Evolutionary conservation across 768 basidiomycete species (phyloP).

Genomic region (Hygrocybe coccinea): DNA sequence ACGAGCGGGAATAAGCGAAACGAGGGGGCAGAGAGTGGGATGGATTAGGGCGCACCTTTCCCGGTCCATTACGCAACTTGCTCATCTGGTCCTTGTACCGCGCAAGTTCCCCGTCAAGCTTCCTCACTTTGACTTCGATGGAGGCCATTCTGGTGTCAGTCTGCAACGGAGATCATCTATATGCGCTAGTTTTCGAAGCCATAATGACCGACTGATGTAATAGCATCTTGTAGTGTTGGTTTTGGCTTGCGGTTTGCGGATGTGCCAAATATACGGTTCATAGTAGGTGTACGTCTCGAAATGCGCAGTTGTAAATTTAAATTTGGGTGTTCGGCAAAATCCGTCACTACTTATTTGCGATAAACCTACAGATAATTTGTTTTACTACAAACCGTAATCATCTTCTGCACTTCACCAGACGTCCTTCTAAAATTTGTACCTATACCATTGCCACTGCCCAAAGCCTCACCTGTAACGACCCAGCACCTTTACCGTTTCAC

Average conservation of each 20-base stretch:
- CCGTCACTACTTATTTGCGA: too few species aligned
- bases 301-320: not conserved
- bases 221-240: constrained; percentile 87
- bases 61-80: constrained; percentile 88
- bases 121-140: constrained; percentile 95
- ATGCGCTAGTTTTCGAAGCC: constrained; percentile 5
- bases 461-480: too few species aligned
- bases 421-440: too few species aligned
- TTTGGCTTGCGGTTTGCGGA: constrained; percentile 78
- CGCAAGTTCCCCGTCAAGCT: constrained; percentile 87
- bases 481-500: too few species aligned
- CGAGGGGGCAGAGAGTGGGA: not conserved
- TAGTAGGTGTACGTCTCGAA: constrained; percentile 23
- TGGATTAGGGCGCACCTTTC: constrained; percentile 61
- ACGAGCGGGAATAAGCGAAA: constrained; percentile 3
- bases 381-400: too few species aligned
- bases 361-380: too few species aligned
- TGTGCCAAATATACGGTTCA: constrained; percentile 84
- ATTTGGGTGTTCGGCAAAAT: not conserved
- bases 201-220: constrained; percentile 59
- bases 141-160: constrained; percentile 82
- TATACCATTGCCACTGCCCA: too few species aligned
- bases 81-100: constrained; percentile 96
- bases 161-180: constrained; percentile 36
- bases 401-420: too few species aligned